phyloP scores from a whole-genome alignment of 768 basidiomycete genomes.

The Inosperma sp. region DNA sequence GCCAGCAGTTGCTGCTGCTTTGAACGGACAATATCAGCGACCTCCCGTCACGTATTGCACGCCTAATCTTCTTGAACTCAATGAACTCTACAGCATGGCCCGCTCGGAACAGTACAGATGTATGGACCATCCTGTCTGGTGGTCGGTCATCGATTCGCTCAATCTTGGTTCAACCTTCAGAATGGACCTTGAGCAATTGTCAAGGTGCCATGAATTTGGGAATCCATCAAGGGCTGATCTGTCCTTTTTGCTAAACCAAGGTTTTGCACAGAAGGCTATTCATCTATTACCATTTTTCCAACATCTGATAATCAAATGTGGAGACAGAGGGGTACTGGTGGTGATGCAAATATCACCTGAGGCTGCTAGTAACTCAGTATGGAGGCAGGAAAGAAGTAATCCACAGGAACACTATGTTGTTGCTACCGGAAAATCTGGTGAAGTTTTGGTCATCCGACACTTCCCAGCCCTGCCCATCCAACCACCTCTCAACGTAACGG shows the following conservation, averaged over 20 bases:
- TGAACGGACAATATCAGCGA: conserved; percentile 19
- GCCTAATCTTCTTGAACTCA: conserved; percentile 82
- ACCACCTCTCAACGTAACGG: conserved; percentile 69
- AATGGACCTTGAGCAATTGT: conserved; percentile 57
- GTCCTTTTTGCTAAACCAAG: conserved; percentile 61
- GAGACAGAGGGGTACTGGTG: conserved; percentile 59
- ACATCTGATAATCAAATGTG: conserved; percentile 82
- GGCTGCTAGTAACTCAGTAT: conserved; percentile 40
- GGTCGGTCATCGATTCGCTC: conserved; percentile 59
- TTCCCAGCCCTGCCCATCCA: conserved; percentile 55
- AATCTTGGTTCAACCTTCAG: conserved; percentile 65
- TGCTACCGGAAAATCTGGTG: conserved; percentile 41
- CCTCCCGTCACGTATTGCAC: conserved; percentile 68
- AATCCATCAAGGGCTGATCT: conserved; percentile 40
- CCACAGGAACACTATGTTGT: conserved; percentile 46
- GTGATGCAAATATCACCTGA: conserved; percentile 50
- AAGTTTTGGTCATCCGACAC: conserved; percentile 63
- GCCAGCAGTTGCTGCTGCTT: conserved; percentile 47
- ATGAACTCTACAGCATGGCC: conserved; percentile 50
- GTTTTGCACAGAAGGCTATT: conserved; percentile 76
- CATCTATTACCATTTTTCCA: conserved; percentile 82
- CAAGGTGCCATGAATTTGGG: conserved; percentile 42
- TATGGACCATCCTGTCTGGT: conserved; percentile 55
- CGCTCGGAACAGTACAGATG: conserved; percentile 43
- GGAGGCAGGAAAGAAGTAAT: conserved; percentile 49